Conservation (phyloP, 805 yeast genomes). For the Hanseniaspora valbyensis region DNA sequence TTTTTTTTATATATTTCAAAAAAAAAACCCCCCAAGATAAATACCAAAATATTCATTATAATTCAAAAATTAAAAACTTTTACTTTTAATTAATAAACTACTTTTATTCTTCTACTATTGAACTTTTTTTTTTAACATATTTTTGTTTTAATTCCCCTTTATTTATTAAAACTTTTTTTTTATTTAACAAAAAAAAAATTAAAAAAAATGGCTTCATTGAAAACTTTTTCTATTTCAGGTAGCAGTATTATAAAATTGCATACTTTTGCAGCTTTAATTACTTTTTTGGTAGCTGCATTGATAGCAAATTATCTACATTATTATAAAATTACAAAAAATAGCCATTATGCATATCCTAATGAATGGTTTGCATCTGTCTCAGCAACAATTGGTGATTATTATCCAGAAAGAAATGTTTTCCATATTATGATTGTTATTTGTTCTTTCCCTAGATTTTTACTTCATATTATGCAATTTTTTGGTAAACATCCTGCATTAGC, state of each 20-base stretch:
- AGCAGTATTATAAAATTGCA: constrained; percentile 39
- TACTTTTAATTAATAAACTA: too few species aligned
- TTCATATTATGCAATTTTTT: constrained; percentile 38
- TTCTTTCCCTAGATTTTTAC: constrained; percentile 78
- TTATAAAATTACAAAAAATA: constrained; percentile 77
- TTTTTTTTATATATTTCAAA: too few species aligned
- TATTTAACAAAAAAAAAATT: too few species aligned
- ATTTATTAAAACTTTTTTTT: too few species aligned
- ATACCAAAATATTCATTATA: too few species aligned
- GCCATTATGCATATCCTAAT: constrained; percentile 82
- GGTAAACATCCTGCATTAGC: constrained; percentile 26
- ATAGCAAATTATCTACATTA: constrained; percentile 74
- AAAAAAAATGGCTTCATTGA: neutral
- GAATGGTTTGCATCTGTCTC: constrained; percentile 98
- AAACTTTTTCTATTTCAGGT: neutral
- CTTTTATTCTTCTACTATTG: too few species aligned
- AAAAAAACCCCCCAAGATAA: too few species aligned
- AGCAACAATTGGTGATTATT: constrained; percentile 93
- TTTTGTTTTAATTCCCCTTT: too few species aligned
- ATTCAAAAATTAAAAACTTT: too few species aligned
- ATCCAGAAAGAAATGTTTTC: constrained; percentile 88
- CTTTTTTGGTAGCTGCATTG: constrained; percentile 62
- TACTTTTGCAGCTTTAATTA: constrained; percentile 56
- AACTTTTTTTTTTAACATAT: too few species aligned
- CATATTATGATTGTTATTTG: constrained; percentile 87